Percentiles rank a stretch among this genome's conserved stretches.
phyloP scores from a whole-genome alignment of 768 basidiomycete species.

The Suillus tomentosus region DNA sequence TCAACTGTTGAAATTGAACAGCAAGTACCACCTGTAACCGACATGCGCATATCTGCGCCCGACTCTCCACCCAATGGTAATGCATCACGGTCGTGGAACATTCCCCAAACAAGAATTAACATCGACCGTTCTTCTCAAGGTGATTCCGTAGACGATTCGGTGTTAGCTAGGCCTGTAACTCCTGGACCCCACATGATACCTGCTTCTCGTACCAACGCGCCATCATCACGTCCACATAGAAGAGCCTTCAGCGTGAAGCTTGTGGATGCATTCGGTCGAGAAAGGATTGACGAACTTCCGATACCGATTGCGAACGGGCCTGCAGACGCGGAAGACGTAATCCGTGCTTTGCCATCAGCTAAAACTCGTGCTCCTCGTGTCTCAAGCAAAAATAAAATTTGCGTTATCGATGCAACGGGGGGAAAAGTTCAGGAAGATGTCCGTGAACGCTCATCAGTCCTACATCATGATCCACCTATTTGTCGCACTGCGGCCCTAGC shows the following conservation, averaged over 20 bases:
- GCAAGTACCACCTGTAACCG: constrained; percentile 26
- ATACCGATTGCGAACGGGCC: constrained; percentile 14
- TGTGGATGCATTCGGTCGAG: constrained; percentile 70
- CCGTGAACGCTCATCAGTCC: constrained; percentile 22
- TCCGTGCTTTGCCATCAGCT: constrained; percentile 13
- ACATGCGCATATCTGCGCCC: constrained; percentile 19
- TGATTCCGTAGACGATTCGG: constrained; percentile 10
- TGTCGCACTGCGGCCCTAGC: constrained; percentile 53
- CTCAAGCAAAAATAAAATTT: constrained; percentile 44
- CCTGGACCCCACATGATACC: constrained; percentile 26
- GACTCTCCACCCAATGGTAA: neutral
- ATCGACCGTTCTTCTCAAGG: neutral
- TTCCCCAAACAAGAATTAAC: neutral
- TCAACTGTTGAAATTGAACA: constrained; percentile 31
- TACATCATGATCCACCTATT: constrained; percentile 23
- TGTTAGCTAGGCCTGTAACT: constrained; percentile 19
- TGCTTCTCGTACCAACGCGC: constrained; percentile 22
- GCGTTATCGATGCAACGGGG: constrained; percentile 72
- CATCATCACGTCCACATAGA: constrained; percentile 38
- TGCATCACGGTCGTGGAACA: neutral
- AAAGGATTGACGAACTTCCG: constrained; percentile 31
- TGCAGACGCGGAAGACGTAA: constrained; percentile 23
- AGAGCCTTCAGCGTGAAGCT: constrained; percentile 58
- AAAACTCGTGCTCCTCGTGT: constrained; percentile 22
- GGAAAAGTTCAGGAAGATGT: constrained; percentile 48